Conservation (phyloP, 768 basidiomycete genomes). For the Pulveroboletus sp. region DNA sequence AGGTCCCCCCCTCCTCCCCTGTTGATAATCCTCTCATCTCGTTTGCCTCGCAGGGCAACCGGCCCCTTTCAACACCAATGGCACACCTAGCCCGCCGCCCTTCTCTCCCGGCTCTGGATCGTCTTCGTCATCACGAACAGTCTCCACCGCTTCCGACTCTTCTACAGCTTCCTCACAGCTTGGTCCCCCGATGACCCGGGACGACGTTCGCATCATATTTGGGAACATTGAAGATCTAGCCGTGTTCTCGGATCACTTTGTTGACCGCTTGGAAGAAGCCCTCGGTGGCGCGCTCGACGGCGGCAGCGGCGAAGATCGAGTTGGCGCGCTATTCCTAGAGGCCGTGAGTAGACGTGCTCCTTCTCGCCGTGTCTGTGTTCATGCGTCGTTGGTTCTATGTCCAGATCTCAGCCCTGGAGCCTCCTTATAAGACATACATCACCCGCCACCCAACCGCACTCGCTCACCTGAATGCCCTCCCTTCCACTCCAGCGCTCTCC, state of each 20-base stretch:
- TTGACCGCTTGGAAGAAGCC: constrained; percentile 59
- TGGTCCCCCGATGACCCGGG: constrained; percentile 61
- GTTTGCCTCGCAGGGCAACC: constrained; percentile 34
- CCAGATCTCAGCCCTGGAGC: constrained; percentile 67
- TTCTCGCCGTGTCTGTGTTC: background rate
- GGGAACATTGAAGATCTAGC: constrained; percentile 74
- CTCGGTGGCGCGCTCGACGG: constrained; percentile 59
- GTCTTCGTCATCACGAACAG: constrained; percentile 37
- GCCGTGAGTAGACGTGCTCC: constrained; percentile 44
- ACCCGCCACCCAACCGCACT: constrained; percentile 74
- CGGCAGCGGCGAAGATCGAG: constrained; percentile 61
- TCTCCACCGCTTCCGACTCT: constrained; percentile 43
- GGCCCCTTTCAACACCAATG: constrained; percentile 33
- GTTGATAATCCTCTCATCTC: constrained; percentile 9
- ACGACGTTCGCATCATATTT: constrained; percentile 71
- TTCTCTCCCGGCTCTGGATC: constrained; percentile 33
- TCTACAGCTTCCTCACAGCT: constrained; percentile 46
- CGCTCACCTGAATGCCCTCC: constrained; percentile 52
- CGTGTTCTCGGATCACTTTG: constrained; percentile 61
- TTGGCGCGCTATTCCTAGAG: constrained; percentile 67
- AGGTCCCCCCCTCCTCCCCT: constrained; percentile 23
- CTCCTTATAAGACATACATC: constrained; percentile 75
- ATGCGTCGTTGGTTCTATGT: background rate
- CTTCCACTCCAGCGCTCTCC: constrained; percentile 42
- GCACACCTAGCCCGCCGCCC: constrained; percentile 22